Evolutionary conservation across 225 moss, liverwort and hornwort species (phyloP).

Genomic region (Sphagnum contortum): DNA sequence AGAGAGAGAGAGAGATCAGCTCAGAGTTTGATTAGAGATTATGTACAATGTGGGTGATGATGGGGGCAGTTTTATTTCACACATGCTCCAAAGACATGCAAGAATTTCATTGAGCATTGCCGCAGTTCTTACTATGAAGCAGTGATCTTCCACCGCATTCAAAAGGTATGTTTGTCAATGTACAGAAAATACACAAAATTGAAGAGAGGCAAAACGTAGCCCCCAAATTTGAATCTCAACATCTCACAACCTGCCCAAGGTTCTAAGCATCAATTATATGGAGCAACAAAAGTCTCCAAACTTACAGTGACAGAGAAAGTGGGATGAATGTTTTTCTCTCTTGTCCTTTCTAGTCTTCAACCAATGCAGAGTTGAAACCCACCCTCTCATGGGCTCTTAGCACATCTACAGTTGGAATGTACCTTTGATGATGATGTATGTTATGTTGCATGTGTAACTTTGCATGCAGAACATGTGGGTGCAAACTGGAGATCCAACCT

Average conservation of each 20-base stretch:
- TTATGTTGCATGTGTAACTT: background rate
- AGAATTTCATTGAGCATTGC: constrained; percentile 90
- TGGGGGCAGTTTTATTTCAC: constrained; percentile 67
- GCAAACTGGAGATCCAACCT: constrained; percentile 95
- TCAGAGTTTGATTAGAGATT: too few relatives aligned
- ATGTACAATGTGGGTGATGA: too few relatives aligned
- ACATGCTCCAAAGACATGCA: constrained; percentile 88
- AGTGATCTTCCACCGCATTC: constrained; percentile 91
- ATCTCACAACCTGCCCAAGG: too few relatives aligned
- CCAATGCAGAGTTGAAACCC: too few relatives aligned
- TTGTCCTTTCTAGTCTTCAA: too few relatives aligned
- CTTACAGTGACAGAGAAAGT: too few relatives aligned
- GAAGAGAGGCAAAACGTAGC: too few relatives aligned
- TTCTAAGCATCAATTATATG: too few relatives aligned
- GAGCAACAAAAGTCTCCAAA: too few relatives aligned
- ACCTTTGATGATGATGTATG: background rate
- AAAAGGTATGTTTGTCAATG: constrained; percentile 49
- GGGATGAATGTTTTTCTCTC: too few relatives aligned
- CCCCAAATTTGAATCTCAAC: too few relatives aligned
- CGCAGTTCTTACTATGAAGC: constrained; percentile 87
- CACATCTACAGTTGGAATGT: background rate
- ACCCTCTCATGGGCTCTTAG: background rate
- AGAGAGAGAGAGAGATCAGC: too few relatives aligned
- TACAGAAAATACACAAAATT: background rate
- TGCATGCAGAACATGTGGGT: constrained; percentile 79